Evolutionary conservation across 805 yeast genomes (phyloP), one percentile per base, ranked within the genome.

Genomic region (Yarrowia deformans): DNA sequence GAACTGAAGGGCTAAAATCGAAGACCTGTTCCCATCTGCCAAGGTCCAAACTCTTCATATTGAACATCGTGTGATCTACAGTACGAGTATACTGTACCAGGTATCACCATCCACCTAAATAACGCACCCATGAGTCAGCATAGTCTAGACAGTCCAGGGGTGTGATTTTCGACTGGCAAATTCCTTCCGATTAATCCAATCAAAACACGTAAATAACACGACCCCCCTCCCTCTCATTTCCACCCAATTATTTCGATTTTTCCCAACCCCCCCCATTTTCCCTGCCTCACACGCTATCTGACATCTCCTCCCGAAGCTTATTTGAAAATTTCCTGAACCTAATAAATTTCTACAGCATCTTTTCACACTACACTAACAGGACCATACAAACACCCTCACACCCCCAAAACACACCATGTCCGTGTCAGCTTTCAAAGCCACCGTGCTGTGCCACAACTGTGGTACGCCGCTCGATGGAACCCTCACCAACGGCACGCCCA

Each of bases 391-490:
- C 43, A 23, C 18, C 45, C n/a, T n/a, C n/a, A n/a, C n/a, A n/a
- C n/a, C n/a, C n/a, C 42, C 18, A 10, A 16, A n/a, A 16, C 14
- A 23, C 58, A 23, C 19, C 64, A 58, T 60, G 66, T 60, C 66
- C 13, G 66, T 63, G 56, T 49, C 68, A 8, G 61, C 61, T 34
- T 66, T 54, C 69, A 35, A 66, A 18, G 97, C 98, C 42, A 95
- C 98, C 1, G 95, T 95, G 71, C 86, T 95, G 70, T 95, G 99
- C 84, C 93, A 97, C 81, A 92, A 91, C 89, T 95, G 99, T 89
- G 98, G 98, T 81, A 91, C 90, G 69, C 98, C 98, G 54, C 91
- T 95, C 86, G 98, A 95, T 77, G 98, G 98, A 54, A 91, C 98
- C 32, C 72, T 72, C 19, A 63, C 48, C 37, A 49, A 39, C 19